These are phyloP conservation scores for Escovopsis weberi DNA, from an alignment of 2,329 filamentous ascomycete species.

Conservation along the genomic window DNA sequence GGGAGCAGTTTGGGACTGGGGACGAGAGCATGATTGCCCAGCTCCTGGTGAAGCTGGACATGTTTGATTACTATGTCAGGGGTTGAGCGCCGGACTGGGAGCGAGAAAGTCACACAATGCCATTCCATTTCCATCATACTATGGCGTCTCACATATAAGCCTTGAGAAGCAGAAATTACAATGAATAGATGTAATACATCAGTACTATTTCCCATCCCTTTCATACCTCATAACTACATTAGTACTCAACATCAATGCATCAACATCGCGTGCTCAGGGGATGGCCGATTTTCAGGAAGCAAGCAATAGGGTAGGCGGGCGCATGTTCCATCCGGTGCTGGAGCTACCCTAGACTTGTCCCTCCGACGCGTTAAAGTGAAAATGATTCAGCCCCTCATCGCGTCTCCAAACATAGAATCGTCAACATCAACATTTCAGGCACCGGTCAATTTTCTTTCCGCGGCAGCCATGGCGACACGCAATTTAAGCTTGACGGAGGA, in stretches of 20 bases:
- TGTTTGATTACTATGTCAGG: conserved; percentile 49
- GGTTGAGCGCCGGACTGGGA: not conserved
- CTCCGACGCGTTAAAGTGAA: conserved; percentile 2
- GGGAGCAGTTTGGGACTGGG: conserved; percentile 20
- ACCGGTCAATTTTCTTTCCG: too few species aligned
- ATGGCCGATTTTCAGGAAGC: too few species aligned
- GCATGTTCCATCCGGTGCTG: not conserved
- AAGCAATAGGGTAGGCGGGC: too few species aligned
- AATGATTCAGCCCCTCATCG: conserved; percentile 18
- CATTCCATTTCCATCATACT: not conserved
- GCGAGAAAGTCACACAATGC: not conserved
- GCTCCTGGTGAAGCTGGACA: conserved; percentile 54
- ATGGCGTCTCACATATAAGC: too few species aligned
- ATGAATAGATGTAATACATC: too few species aligned
- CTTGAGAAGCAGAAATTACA: not conserved
- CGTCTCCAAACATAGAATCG: conserved; percentile 13
- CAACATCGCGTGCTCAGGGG: too few species aligned
- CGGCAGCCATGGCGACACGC: conserved; percentile 29
- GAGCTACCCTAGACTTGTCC: conserved; percentile 1
- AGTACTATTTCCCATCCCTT: too few species aligned
- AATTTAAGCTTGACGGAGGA: conserved; percentile 79
- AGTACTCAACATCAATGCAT: too few species aligned
- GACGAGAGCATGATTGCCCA: conserved; percentile 50
- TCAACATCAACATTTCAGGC: not conserved
- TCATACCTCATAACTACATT: too few species aligned